Percentiles rank a stretch among this genome's conserved stretches.
phyloP scores from a whole-genome alignment of 2,329 filamentous ascomycete genomes.

The Teratosphaeria pseudoeucalypti region DNA sequence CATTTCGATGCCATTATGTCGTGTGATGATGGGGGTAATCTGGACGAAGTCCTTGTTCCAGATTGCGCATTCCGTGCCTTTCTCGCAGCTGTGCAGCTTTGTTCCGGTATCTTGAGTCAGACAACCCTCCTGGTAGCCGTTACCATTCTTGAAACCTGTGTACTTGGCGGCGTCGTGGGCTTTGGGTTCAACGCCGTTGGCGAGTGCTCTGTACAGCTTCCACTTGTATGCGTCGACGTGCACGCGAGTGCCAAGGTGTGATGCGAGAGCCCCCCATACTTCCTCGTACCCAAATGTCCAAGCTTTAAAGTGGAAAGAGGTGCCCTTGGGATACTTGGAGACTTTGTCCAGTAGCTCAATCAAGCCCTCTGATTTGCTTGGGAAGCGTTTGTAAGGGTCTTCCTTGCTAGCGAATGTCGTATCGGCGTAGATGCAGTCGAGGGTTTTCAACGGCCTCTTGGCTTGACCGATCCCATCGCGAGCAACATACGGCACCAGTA shows the following conservation, averaged over 20 bases:
- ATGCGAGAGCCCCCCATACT: conserved; percentile 74
- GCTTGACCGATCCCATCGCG: not conserved
- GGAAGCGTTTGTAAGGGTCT: conserved; percentile 42
- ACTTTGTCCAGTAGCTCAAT: conserved; percentile 63
- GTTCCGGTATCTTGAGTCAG: conserved; percentile 51
- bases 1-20: conserved; percentile 36
- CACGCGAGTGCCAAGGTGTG: conserved; percentile 57
- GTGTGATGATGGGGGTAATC: conserved; percentile 69
- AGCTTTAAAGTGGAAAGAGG: conserved; percentile 71
- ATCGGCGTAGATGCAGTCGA: conserved; percentile 82
- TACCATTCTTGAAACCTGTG: conserved; percentile 65
- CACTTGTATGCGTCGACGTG: conserved; percentile 78
- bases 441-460: conserved; percentile 43
- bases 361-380: conserved; percentile 63
- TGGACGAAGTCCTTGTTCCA: conserved; percentile 50
- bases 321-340: conserved; percentile 56
- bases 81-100: conserved; percentile 79
- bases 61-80: conserved; percentile 50
- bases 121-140: conserved; percentile 58
- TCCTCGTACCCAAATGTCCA: conserved; percentile 95
- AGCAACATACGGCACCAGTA: conserved; percentile 57
- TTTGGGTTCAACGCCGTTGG: conserved; percentile 29
- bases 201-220: conserved; percentile 55
- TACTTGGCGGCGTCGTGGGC: conserved; percentile 55
- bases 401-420: conserved; percentile 59